Conservation (phyloP, 2,329 filamentous ascomycete species). For the Periconia macrospinosa region DNA sequence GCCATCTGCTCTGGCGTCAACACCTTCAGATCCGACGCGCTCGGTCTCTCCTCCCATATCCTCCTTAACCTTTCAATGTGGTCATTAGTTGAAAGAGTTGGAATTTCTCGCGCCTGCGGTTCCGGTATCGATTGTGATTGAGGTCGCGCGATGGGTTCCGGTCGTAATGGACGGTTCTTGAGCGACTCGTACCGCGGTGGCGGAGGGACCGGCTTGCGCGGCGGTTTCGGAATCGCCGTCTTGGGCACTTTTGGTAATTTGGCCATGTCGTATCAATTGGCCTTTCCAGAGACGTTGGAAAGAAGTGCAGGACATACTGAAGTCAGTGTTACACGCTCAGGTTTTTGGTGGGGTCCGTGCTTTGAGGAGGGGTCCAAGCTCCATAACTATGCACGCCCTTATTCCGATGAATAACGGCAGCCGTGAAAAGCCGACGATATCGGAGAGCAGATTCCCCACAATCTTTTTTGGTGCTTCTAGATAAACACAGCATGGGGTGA, state of each 20-base stretch:
- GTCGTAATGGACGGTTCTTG: slow-evolving; percentile 14
- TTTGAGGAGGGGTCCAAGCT: not conserved
- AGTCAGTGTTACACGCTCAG: slow-evolving; percentile 10
- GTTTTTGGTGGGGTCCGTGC: slow-evolving; percentile 13
- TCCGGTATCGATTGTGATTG: slow-evolving; percentile 1
- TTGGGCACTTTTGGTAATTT: slow-evolving; percentile 36
- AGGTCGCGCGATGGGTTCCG: slow-evolving; percentile 10
- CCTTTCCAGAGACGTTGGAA: not conserved
- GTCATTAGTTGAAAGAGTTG: slow-evolving; percentile 1
- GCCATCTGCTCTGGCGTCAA: slow-evolving; percentile 32
- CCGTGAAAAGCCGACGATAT: slow-evolving; percentile 13
- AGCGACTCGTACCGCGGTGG: slow-evolving; percentile 19
- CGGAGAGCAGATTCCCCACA: slow-evolving; percentile 19
- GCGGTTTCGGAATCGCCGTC: slow-evolving; percentile 20
- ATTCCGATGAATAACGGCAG: not conserved
- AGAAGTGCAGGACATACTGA: slow-evolving; percentile 19
- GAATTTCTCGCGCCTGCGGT: not conserved
- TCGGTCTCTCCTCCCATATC: slow-evolving; percentile 30
- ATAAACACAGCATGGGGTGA: slow-evolving; percentile 9
- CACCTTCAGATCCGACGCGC: slow-evolving; percentile 24
- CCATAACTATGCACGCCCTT: not conserved
- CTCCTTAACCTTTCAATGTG: not conserved
- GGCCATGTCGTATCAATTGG: slow-evolving; percentile 26
- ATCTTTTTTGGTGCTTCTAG: slow-evolving; percentile 1
- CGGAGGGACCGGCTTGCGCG: slow-evolving; percentile 12